Evolutionary conservation across 176 grass and related monocot genomes (phyloP), one percentile per base, ranked within the genome.

Genomic region (Aegilops tauschii): DNA sequence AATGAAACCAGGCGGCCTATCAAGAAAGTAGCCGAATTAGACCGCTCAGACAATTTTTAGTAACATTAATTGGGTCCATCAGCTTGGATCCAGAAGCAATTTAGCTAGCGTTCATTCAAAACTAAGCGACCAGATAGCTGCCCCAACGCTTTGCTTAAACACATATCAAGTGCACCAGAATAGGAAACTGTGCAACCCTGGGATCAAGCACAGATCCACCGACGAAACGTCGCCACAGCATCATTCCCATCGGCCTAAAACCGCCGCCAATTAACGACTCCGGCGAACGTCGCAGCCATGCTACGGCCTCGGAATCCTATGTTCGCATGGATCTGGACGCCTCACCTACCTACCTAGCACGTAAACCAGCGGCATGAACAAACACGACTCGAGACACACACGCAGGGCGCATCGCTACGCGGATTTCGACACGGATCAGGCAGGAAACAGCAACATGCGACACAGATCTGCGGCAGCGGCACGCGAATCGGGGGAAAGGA

Each of bases 261-360:
- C 63, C 25, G 14, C 65, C n/a, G 30, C n/a, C 1, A 18, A 75
- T 58, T 27, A 27, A 74, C 21, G 72, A 42, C 37, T 0, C 4
- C 17, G 65, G 50, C 76, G 42, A 64, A 73, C 40, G 20, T 29
- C 56, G 42, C 44, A 9, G 12, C 69, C 86, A 45, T 32, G 16
- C 61, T 82, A 77, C 70, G 23, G n/a, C 18, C 17, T 72, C 12
- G 3, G 17, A 7, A 12, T 28, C 56, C 42, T 11, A 42, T 17
- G 73, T 56, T 61, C 76, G 67, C 68, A 44, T 80, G 87, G 82
- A 89, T 85, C 88, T 85, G 61, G 88, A 85, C 69, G 23, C 13
- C 82, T 32, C 34, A 81, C 61, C 77, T 1, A 61, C 77, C 83
- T 10, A 76, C 4, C 16, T 18, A 54, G 50, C 14, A 52, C 42